Base-by-base conservation (phyloP, 2,329 filamentous ascomycete genomes). In the Clonostachys sp. region DNA sequence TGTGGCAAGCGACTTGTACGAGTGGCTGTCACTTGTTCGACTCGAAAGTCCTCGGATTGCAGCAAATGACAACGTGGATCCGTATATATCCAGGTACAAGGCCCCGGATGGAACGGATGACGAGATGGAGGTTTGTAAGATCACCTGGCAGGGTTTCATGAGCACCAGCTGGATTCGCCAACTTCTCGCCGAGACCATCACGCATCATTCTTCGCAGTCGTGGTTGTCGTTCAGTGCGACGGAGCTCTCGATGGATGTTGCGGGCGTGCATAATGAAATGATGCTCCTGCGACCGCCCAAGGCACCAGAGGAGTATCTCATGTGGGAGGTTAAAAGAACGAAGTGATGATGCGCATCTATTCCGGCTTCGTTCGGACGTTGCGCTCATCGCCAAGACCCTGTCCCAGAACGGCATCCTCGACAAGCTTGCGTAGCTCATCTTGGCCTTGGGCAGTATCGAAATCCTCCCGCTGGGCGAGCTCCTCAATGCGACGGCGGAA, bases 401-500 rank as follows among this genome's bases (percentile, higher is more conserved):
- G 77, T 2, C 83, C 88, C 20, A 77, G 69, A 16, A 99, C 73
- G 3, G 89, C 91, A 58, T 96, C 90, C 54, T 86, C 80, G 6
- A 99, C 83, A 50, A 99, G 71, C 54, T 81, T 78, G 50, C 91
- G 80, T 58, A 99, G 68, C 61, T 91, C 83, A 18, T 78, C 79
- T 67, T 99, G 94, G 5, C 87, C 89, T 50, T 86, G 82, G 46
- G 89, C 84, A 6, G 83, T 86, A 57, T 92, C 76, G 58, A 96
- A 95, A 60, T 97, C 91, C 20, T 87, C 84, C 39, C 90, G 78
- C 35, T 85, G 78, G 3, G 94, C 91, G 50, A 99, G 70, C 66
- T 96, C 87, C 59, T 97, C 91, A 60, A 99, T 97, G 46, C 89
- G 79, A 55, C 86, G 77, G 60, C 86, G 83, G 55, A 99, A 89